A percentile compares a stretch with the other conserved stretches of the same genome.
Conservation (phyloP, 2,329 filamentous ascomycete species). For the Grosmannia clavigera region DNA sequence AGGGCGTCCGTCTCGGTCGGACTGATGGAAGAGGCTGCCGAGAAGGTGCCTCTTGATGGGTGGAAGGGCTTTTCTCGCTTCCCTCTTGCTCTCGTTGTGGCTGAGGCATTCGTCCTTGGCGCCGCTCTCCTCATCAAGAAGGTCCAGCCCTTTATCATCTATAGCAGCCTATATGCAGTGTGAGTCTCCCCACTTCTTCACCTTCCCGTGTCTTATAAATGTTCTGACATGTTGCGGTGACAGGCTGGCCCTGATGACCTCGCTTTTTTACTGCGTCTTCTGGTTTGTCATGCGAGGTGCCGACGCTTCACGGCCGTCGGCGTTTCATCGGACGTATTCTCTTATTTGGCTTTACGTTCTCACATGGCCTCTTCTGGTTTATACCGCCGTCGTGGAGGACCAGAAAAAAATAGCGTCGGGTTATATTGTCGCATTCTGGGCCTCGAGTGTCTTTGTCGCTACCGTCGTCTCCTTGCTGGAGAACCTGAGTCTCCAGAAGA, state of each 20-base stretch:
- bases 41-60: slow-evolving; percentile 55
- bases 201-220: background rate
- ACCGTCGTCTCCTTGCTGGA: slow-evolving; percentile 67
- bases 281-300: slow-evolving; percentile 76
- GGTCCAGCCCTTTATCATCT: slow-evolving; percentile 80
- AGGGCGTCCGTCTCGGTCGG: slow-evolving; percentile 38
- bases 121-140: slow-evolving; percentile 66
- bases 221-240: background rate
- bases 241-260: slow-evolving; percentile 72
- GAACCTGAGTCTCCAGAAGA: slow-evolving; percentile 62
- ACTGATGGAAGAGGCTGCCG: slow-evolving; percentile 42
- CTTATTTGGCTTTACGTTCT: slow-evolving; percentile 74
- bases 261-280: slow-evolving; percentile 64
- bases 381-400: slow-evolving; percentile 63
- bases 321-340: slow-evolving; percentile 69
- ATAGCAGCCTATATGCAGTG: slow-evolving; percentile 77
- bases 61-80: slow-evolving; percentile 77
- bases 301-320: slow-evolving; percentile 70
- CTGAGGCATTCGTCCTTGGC: slow-evolving; percentile 56
- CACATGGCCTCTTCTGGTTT: slow-evolving; percentile 61
- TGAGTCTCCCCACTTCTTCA: slow-evolving; percentile 19
- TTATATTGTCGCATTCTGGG: slow-evolving; percentile 73
- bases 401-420: slow-evolving; percentile 59
- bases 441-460: slow-evolving; percentile 62
- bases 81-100: slow-evolving; percentile 58